A percentile compares a stretch with the other conserved stretches of the same genome.
Evolutionary conservation across 1,284 basidiomycete genomes (phyloP).

Genomic region (Tilletia indica): DNA sequence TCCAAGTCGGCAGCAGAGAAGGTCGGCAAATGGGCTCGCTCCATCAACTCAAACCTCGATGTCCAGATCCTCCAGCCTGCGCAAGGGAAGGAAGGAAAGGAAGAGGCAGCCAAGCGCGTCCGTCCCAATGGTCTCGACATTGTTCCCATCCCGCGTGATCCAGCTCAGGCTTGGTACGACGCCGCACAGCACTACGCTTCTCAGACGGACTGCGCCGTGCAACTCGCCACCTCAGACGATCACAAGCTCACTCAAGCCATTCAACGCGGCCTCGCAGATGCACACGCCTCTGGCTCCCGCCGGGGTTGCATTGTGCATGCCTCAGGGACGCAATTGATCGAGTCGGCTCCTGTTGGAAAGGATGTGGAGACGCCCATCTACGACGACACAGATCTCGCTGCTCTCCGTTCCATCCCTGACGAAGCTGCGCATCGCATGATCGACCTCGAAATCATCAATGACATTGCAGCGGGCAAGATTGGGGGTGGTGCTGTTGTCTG

Average conservation of each 20-base stretch:
- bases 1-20: background rate
- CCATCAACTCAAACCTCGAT: background rate
- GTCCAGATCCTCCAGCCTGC: background rate
- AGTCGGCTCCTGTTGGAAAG: constrained; percentile 21
- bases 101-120: background rate
- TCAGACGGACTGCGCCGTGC: constrained; percentile 15
- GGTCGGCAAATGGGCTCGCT: background rate
- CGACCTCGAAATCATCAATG: constrained; percentile 24
- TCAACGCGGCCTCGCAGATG: constrained; percentile 19
- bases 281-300: background rate
- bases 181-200: constrained; percentile 14
- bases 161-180: constrained; percentile 18
- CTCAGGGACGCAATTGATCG: constrained; percentile 26
- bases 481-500: constrained; percentile 23
- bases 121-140: constrained; percentile 15
- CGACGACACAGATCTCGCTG: constrained; percentile 19
- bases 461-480: constrained; percentile 16
- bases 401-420: constrained; percentile 21
- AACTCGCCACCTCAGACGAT: constrained; percentile 27
- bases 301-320: constrained; percentile 22
- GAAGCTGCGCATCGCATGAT: constrained; percentile 26
- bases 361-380: constrained; percentile 20
- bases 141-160: background rate
- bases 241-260: constrained; percentile 25
- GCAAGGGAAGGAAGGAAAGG: background rate